Conservation (phyloP, 2,329 filamentous ascomycete genomes). For the Colletotrichum sp. region DNA sequence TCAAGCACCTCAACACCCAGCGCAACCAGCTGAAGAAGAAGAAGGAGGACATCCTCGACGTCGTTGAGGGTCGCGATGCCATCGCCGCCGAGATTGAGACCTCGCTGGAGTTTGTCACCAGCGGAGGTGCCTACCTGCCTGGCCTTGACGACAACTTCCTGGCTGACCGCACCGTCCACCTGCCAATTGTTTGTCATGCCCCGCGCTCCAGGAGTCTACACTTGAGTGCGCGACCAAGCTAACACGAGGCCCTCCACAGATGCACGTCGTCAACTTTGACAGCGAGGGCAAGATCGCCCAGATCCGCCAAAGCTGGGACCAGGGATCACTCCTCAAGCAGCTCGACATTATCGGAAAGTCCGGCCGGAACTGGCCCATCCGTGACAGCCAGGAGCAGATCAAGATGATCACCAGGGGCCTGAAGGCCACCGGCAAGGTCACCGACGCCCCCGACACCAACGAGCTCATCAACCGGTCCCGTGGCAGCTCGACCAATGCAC, state of each 20-base stretch:
- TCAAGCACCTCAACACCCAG: slow-evolving; percentile 79
- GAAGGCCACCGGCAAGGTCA: slow-evolving; percentile 48
- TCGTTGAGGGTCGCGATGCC: slow-evolving; percentile 73
- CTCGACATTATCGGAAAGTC: slow-evolving; percentile 91
- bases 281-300: slow-evolving; percentile 78
- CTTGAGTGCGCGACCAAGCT: neutral
- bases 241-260: slow-evolving; percentile 48
- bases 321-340: slow-evolving; percentile 89
- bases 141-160: slow-evolving; percentile 94
- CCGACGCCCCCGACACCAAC: slow-evolving; percentile 37
- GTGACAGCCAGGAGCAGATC: slow-evolving; percentile 83
- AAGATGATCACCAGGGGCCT: slow-evolving; percentile 72
- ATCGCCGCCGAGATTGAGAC: slow-evolving; percentile 83
- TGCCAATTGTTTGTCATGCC: slow-evolving; percentile 76
- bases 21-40: slow-evolving; percentile 82
- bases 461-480: slow-evolving; percentile 50
- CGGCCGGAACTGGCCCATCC: slow-evolving; percentile 94
- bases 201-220: neutral
- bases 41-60: slow-evolving; percentile 75
- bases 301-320: slow-evolving; percentile 94
- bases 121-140: slow-evolving; percentile 87
- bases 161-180: slow-evolving; percentile 76
- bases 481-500: slow-evolving; percentile 57
- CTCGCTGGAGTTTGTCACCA: slow-evolving; percentile 78
- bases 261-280: slow-evolving; percentile 89